A percentile compares a stretch with the other conserved stretches of the same genome.
Conservation (phyloP, 805 yeast species). For the Candida palmyrensis region DNA sequence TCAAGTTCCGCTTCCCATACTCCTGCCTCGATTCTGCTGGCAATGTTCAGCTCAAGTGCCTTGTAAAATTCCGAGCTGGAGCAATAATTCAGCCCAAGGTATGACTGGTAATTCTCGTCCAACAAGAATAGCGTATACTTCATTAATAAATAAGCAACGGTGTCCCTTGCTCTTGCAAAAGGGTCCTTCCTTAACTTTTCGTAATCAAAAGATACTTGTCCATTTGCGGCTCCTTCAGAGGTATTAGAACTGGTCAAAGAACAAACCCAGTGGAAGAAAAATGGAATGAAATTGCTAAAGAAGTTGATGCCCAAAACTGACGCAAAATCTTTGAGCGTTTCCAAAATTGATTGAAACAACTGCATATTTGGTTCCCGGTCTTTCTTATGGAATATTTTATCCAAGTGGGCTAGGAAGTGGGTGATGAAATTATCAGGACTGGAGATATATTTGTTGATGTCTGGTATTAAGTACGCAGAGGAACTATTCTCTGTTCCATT, state of each 20-base stretch:
- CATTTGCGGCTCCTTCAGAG: background rate
- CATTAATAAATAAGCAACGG: constrained; percentile 28
- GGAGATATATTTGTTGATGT: constrained; percentile 37
- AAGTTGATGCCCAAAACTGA: constrained; percentile 43
- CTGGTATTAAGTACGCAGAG: constrained; percentile 28
- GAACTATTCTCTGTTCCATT: constrained; percentile 9
- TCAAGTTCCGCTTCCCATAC: constrained; percentile 26
- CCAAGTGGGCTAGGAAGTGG: constrained; percentile 32
- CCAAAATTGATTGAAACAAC: constrained; percentile 17
- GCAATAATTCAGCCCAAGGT: background rate
- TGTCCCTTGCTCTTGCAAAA: constrained; percentile 19
- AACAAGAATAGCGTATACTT: constrained; percentile 18
- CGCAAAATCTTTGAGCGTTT: constrained; percentile 18
- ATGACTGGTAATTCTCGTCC: constrained; percentile 23
- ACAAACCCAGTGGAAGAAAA: constrained; percentile 39
- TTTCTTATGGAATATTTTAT: constrained; percentile 24
- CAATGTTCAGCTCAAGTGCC: constrained; percentile 18
- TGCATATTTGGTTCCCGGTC: constrained; percentile 16
- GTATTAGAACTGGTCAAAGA: constrained; percentile 5
- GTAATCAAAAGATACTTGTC: too few relatives aligned
- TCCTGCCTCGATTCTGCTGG: constrained; percentile 17
- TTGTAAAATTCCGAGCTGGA: constrained; percentile 2
- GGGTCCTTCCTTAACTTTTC: too few relatives aligned
- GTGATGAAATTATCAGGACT: constrained; percentile 37
- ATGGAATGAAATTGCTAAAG: constrained; percentile 40